These are phyloP conservation scores for Neofusicoccum umdonicola DNA, from an alignment of 2,329 filamentous ascomycete species.

Conservation along the genomic window DNA sequence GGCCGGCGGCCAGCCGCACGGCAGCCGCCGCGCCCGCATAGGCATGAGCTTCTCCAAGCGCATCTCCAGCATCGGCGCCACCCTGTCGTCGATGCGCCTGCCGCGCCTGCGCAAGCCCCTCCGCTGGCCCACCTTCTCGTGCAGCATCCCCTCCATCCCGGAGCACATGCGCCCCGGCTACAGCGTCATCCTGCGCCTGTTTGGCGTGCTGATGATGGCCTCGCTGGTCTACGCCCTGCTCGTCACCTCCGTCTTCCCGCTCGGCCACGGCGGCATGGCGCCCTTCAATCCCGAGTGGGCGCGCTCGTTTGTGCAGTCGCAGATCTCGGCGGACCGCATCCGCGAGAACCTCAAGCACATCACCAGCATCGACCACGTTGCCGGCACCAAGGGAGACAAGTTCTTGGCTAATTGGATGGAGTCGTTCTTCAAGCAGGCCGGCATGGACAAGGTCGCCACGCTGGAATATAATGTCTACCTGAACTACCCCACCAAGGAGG, in stretches of 20 bases:
- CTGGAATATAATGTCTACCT: constrained; percentile 78
- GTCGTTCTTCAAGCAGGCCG: constrained; percentile 68
- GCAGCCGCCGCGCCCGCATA: constrained; percentile 24
- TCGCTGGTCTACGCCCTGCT: constrained; percentile 81
- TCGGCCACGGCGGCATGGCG: constrained; percentile 62
- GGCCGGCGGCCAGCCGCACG: constrained; percentile 31
- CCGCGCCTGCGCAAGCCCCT: constrained; percentile 28
- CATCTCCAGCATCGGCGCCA: constrained; percentile 55
- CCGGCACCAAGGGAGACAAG: constrained; percentile 90
- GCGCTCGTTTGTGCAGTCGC: constrained; percentile 69
- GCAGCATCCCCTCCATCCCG: constrained; percentile 43
- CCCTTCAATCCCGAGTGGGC: constrained; percentile 84
- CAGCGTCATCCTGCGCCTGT: constrained; percentile 68
- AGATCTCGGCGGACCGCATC: constrained; percentile 63
- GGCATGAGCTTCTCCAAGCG: constrained; percentile 55
- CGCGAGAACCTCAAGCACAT: constrained; percentile 73
- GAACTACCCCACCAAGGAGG: constrained; percentile 80
- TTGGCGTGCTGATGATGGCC: constrained; percentile 73
- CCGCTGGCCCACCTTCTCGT: constrained; percentile 25
- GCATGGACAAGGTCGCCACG: constrained; percentile 71
- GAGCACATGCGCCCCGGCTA: constrained; percentile 54
- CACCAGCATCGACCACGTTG: constrained; percentile 83
- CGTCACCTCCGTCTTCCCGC: constrained; percentile 76
- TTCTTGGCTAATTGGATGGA: constrained; percentile 82
- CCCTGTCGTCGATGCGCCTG: constrained; percentile 57